Evolutionary conservation across 352 stramenopile genomes (phyloP).

Genomic region (Phytophthora pisi): DNA sequence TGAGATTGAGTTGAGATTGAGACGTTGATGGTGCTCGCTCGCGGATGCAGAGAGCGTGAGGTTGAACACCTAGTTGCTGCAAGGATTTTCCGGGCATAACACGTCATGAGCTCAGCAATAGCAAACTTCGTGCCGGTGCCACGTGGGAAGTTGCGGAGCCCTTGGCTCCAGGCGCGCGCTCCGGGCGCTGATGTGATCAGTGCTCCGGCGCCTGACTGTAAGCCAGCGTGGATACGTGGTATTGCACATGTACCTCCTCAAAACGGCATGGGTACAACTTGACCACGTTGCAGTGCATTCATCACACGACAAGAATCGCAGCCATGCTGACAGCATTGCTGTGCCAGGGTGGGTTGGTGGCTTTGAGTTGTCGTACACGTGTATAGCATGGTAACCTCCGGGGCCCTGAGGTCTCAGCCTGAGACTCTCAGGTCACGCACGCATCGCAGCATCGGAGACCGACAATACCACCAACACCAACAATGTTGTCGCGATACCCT

Average conservation of each 20-base stretch:
- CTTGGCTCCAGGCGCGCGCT: neutral
- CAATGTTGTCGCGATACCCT: neutral
- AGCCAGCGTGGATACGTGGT: neutral
- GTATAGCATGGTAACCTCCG: too few species aligned
- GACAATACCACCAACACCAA: conserved; percentile 1
- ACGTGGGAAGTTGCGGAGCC: conserved; percentile 2
- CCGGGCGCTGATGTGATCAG: neutral
- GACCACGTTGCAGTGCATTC: neutral
- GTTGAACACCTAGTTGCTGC: conserved; percentile 9
- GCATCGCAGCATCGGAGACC: neutral
- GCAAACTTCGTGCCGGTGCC: conserved; percentile 10
- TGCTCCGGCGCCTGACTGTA: neutral
- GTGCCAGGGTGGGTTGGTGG: neutral
- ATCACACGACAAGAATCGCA: too few species aligned
- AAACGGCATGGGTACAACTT: neutral
- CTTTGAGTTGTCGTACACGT: neutral
- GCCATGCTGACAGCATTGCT: neutral
- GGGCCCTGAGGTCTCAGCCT: neutral
- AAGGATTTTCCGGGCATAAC: conserved; percentile 25
- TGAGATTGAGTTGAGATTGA: neutral
- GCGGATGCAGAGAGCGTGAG: conserved; percentile 15
- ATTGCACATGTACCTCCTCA: neutral
- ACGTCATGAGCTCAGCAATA: conserved; percentile 29
- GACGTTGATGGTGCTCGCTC: neutral
- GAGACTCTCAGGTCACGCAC: neutral